A percentile compares a stretch with the other conserved stretches of the same genome.
Conservation (phyloP, 495 filamentous ascomycete species). For the Astrocystis sublimbata region DNA sequence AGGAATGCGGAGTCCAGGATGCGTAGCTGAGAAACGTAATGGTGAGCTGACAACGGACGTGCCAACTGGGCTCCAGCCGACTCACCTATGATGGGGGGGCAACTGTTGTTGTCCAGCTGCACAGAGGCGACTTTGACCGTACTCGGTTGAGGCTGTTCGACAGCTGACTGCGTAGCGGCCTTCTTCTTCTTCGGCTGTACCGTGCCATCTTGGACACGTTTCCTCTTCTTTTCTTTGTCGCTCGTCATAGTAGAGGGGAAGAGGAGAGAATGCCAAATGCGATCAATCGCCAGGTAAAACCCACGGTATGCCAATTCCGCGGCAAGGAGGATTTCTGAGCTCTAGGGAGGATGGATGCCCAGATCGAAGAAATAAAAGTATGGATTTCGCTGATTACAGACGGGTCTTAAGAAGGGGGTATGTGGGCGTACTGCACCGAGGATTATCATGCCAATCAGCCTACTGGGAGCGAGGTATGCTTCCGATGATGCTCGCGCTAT, state of each 20-base stretch:
- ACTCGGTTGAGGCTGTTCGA: constrained; percentile 35
- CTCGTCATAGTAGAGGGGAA: constrained; percentile 48
- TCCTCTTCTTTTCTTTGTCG: constrained; percentile 70
- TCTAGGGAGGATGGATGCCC: not conserved
- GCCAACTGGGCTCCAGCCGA: not conserved
- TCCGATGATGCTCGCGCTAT: no score
- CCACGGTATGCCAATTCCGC: not conserved
- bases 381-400: not conserved
- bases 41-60: constrained; percentile 12
- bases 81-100: constrained; percentile 68
- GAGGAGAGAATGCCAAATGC: no score
- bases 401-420: no score
- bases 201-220: constrained; percentile 58
- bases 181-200: constrained; percentile 65
- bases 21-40: constrained; percentile 53
- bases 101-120: constrained; percentile 55
- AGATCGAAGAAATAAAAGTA: not conserved
- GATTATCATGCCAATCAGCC: not conserved
- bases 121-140: constrained; percentile 60
- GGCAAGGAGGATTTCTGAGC: not conserved
- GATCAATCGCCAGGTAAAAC: no score
- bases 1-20: constrained; percentile 65
- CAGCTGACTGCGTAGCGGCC: constrained; percentile 50
- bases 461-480: not conserved
- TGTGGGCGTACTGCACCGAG: not conserved